Evolutionary conservation across 2,329 filamentous ascomycete genomes (phyloP).

Genomic region (Gnomoniopsis sp.): DNA sequence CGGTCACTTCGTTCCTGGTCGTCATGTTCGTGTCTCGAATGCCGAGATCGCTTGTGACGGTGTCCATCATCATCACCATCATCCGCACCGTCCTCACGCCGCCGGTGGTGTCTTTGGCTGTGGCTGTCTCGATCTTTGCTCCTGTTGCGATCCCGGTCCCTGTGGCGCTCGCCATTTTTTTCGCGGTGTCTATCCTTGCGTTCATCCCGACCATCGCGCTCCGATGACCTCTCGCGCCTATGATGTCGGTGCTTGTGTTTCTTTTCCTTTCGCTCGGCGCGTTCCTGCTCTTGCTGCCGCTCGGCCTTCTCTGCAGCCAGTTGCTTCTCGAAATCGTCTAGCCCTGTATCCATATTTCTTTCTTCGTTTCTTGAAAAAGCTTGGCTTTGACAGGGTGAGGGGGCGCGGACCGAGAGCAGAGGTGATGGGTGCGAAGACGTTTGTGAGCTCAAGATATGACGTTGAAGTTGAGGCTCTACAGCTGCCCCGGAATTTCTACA

Average conservation of each 20-base stretch:
- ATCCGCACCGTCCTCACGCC: slow-evolving; percentile 42
- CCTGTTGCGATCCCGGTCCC: slow-evolving; percentile 22
- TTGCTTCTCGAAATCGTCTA: slow-evolving; percentile 35
- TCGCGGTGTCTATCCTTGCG: slow-evolving; percentile 25
- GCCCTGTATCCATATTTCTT: slow-evolving; percentile 24
- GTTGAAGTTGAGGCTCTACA: not conserved
- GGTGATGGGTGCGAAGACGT: not conserved
- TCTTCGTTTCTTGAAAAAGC: not conserved
- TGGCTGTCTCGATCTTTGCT: slow-evolving; percentile 31
- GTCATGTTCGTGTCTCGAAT: slow-evolving; percentile 33
- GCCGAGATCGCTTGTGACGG: slow-evolving; percentile 39
- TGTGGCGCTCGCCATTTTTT: slow-evolving; percentile 24
- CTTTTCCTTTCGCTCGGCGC: slow-evolving; percentile 25
- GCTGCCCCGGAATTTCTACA: not conserved
- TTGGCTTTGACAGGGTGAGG: not conserved
- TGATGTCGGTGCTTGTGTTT: slow-evolving; percentile 27
- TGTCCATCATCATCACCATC: slow-evolving; percentile 21
- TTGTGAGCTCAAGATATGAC: not conserved
- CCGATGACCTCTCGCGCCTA: slow-evolving; percentile 27
- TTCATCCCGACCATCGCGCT: slow-evolving; percentile 24
- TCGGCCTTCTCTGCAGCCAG: slow-evolving; percentile 34
- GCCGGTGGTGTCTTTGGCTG: slow-evolving; percentile 31
- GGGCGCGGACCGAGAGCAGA: not conserved
- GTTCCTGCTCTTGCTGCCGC: slow-evolving; percentile 25
- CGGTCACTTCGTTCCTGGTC: slow-evolving; percentile 32